Conservation (phyloP, 768 basidiomycete species). For the Hebeloma cylindrosporum region DNA sequence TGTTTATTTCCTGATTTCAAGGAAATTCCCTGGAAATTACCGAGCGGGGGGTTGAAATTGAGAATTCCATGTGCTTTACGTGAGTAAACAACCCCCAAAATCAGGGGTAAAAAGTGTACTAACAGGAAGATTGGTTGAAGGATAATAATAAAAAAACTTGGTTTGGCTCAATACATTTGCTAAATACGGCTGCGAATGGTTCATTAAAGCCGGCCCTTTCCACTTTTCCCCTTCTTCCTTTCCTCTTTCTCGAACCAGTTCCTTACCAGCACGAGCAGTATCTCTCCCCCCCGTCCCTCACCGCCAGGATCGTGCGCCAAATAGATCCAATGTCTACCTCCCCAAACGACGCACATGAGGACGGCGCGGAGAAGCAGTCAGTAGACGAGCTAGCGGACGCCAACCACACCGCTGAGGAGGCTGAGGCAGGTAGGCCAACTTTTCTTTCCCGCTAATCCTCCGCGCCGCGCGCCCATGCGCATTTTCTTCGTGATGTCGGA, state of each 20-base stretch:
- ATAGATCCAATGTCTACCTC: conserved; percentile 59
- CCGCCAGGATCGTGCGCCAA: conserved; percentile 29
- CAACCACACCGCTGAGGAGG: conserved; percentile 35
- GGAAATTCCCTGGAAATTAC: conserved; percentile 27
- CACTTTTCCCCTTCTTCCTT: conserved; percentile 59
- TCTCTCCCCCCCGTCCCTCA: conserved; percentile 25
- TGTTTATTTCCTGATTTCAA: conserved; percentile 27
- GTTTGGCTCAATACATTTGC: conserved; percentile 68
- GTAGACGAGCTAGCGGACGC: conserved; percentile 60
- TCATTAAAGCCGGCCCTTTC: conserved; percentile 74
- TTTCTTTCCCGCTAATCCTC: conserved; percentile 30
- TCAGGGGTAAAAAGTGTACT: conserved; percentile 54
- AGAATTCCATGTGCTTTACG: conserved; percentile 49
- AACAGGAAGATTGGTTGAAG: conserved; percentile 48
- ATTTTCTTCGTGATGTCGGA: conserved; percentile 23
- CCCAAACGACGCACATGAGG: conserved; percentile 51
- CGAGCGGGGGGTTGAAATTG: conserved; percentile 20
- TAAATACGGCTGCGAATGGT: conserved; percentile 72
- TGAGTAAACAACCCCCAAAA: conserved; percentile 51
- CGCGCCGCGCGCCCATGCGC: conserved; percentile 23
- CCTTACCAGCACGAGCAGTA: conserved; percentile 29
- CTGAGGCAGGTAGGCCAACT: conserved; percentile 39
- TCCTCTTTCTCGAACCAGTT: conserved; percentile 44
- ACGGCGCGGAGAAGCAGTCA: conserved; percentile 52
- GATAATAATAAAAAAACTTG: conserved; percentile 49